A percentile compares a stretch with the other conserved stretches of the same genome.
Evolutionary conservation across 78 protist genomes (phyloP).

Genomic region (Chrysochromulina parva): DNA sequence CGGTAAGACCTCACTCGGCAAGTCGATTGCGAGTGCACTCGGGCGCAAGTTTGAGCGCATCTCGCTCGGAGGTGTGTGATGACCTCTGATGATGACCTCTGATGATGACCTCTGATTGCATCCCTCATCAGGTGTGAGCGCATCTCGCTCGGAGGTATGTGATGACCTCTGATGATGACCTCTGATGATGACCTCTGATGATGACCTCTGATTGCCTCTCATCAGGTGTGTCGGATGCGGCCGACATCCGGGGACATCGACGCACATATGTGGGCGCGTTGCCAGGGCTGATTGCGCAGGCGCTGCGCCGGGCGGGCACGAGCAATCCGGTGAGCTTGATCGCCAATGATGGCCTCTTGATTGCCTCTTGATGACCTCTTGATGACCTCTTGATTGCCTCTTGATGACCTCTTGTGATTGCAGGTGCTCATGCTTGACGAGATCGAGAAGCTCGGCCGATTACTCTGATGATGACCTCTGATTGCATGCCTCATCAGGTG

Average conservation of each 20-base stretch:
- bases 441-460: slow-evolving; percentile 63
- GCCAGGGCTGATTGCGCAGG: slow-evolving; percentile 95
- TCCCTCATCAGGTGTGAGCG: not conserved
- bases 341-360: no score
- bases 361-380: no score
- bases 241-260: slow-evolving; percentile 36
- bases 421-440: slow-evolving; percentile 85
- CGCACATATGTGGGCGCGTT: slow-evolving; percentile 91
- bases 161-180: not conserved
- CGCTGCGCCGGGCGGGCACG: slow-evolving; percentile 49
- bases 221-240: not conserved
- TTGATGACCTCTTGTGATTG: no score
- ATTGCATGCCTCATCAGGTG: slow-evolving; percentile 4
- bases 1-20: slow-evolving; percentile 90
- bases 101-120: not conserved
- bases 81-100: no score
- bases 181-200: not conserved
- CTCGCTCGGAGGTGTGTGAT: not conserved
- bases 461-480: slow-evolving; percentile 3
- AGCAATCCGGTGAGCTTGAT: slow-evolving; percentile 74
- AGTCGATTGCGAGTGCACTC: slow-evolving; percentile 53
- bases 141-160: not conserved
- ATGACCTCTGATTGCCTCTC: not conserved
- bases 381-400: no score
- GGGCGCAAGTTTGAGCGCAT: slow-evolving; percentile 53